Evolutionary conservation across 352 stramenopile species (phyloP).

Genomic region (Phytopythium oedochilum): DNA sequence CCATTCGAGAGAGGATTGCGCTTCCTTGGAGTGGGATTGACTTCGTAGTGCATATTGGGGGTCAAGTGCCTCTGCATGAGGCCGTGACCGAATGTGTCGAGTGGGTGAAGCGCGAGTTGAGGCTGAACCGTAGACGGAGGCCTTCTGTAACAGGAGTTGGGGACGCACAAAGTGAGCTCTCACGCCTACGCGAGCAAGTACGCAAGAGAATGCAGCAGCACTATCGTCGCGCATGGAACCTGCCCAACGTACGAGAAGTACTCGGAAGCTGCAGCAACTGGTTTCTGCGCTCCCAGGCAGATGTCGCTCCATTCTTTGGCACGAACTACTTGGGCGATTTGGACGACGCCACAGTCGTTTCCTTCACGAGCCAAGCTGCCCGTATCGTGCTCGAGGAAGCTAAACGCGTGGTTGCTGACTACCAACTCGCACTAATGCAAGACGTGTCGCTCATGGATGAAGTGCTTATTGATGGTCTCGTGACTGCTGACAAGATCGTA

Average conservation of each 20-base stretch:
- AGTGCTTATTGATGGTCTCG: not conserved
- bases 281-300: slow-evolving; percentile 50
- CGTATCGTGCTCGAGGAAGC: slow-evolving; percentile 43
- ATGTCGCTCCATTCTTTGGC: slow-evolving; percentile 58
- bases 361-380: slow-evolving; percentile 8
- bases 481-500: too few species aligned
- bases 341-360: not conserved
- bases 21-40: slow-evolving; percentile 69
- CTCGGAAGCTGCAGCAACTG: slow-evolving; percentile 60
- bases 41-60: slow-evolving; percentile 62
- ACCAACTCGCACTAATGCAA: slow-evolving; percentile 46
- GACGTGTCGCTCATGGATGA: not conserved
- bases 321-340: not conserved
- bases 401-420: slow-evolving; percentile 41
- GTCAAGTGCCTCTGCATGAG: slow-evolving; percentile 73
- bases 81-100: slow-evolving; percentile 55
- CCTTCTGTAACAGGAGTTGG: not conserved
- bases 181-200: slow-evolving; percentile 25
- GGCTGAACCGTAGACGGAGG: not conserved
- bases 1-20: slow-evolving; percentile 36
- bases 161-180: slow-evolving; percentile 1
- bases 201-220: slow-evolving; percentile 67
- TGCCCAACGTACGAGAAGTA: slow-evolving; percentile 56
- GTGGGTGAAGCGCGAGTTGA: slow-evolving; percentile 41
- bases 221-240: slow-evolving; percentile 60